Evolutionary conservation across 2,329 filamentous ascomycete genomes (phyloP).

Genomic region (Epichloe festucae): DNA sequence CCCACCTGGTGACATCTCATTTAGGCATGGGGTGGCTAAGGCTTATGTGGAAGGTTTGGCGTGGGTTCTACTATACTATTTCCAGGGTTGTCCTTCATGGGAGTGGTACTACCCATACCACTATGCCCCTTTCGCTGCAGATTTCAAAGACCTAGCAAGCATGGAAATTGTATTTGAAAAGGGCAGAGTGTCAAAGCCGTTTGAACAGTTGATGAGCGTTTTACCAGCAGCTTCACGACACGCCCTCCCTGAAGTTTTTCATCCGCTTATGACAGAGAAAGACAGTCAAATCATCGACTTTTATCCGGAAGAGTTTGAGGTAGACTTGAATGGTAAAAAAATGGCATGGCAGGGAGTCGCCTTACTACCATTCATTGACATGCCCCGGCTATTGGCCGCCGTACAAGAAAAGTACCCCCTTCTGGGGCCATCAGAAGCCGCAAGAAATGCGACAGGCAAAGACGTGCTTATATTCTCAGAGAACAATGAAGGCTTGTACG

Average conservation of each 20-base stretch:
- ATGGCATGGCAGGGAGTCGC: slow-evolving; percentile 97
- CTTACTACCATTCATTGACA: slow-evolving; percentile 90
- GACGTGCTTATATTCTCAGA: slow-evolving; percentile 80
- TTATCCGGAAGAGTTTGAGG: slow-evolving; percentile 85
- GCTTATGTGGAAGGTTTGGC: slow-evolving; percentile 91
- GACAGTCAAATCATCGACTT: slow-evolving; percentile 94
- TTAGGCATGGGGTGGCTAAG: slow-evolving; percentile 76
- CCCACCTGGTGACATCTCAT: slow-evolving; percentile 66
- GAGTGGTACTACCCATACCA: slow-evolving; percentile 99
- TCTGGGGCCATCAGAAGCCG: slow-evolving; percentile 61
- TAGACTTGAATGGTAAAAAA: slow-evolving; percentile 96
- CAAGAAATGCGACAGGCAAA: slow-evolving; percentile 66
- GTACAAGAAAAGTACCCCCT: slow-evolving; percentile 74
- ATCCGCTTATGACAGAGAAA: slow-evolving; percentile 75
- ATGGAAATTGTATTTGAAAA: slow-evolving; percentile 74
- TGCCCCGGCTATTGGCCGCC: slow-evolving; percentile 68
- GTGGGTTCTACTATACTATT: slow-evolving; percentile 95
- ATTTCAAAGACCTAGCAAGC: slow-evolving; percentile 74
- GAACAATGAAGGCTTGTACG: slow-evolving; percentile 64
- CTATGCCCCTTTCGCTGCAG: slow-evolving; percentile 92
- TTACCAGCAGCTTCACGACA: slow-evolving; percentile 87
- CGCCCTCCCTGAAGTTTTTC: slow-evolving; percentile 78
- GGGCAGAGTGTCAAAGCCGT: slow-evolving; percentile 76
- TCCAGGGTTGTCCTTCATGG: slow-evolving; percentile 96
- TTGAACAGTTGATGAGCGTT: slow-evolving; percentile 97